Base-by-base conservation (phyloP, 1,284 basidiomycete genomes). In the Boletellus sp. region DNA sequence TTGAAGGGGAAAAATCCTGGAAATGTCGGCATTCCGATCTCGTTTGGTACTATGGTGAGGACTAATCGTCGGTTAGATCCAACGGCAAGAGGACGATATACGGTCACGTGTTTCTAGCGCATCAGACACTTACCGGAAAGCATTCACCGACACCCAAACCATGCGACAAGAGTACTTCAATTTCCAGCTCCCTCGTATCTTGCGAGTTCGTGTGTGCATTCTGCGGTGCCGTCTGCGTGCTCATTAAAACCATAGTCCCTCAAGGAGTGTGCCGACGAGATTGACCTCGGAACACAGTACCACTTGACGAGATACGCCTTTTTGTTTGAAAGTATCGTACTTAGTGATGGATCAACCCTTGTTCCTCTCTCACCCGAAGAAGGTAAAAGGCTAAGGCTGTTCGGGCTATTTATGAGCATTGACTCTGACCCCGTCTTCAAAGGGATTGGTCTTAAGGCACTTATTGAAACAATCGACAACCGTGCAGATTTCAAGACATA, bases 91-190 rank as follows among this genome's bases (percentile, higher is more conserved):
- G 68, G 96, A 98, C 60, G 96, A 99, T 65, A 84, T 96, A 43
- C 79, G 97, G 49, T 74, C 81, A 26, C 79, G 94, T 58, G 87
- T 98, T 76, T 93, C 91, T 7, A 76, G 76, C 44, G 85, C 91
- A 5, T 93, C 91, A 32, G 96, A 98, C 65, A 82, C 85, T 30
- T 98, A 95, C 68, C 79, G 93, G 52, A 93, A 94, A 71, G 86
- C 93, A 12, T 88, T 97, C n/a, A 81, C 85, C 24, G 92, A 94
- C 59, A 91, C 91, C 11, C 95, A 97, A 70, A 77, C 84, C 3
- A 83, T 93, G 71, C 80, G 95, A 48, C 94, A 97, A 69, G 96
- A 99, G 67, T 98, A 96, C 70, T 99, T 97, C 72, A 96, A 97
- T 69, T 89, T 96, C 64, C 96, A 98, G 65, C 74, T 97, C 42